Conservation (phyloP, 257 asterid genomes). For the Forsythia suspensa region DNA sequence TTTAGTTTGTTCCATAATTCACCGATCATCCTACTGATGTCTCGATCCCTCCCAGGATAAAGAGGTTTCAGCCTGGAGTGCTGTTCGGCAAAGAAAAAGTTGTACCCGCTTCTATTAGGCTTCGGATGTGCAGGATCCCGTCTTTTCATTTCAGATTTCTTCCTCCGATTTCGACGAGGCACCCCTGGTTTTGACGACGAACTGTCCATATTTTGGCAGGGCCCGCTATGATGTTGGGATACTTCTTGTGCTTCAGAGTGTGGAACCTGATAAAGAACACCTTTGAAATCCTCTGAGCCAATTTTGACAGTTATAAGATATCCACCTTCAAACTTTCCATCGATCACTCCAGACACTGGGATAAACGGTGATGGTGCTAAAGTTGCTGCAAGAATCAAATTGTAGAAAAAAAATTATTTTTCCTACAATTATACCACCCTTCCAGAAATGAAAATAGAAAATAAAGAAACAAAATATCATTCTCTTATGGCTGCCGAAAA, state of each 20-base stretch:
- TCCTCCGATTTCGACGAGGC: constrained; percentile 65
- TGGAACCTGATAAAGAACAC: constrained; percentile 71
- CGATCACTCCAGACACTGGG: constrained; percentile 67
- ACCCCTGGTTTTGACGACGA: constrained; percentile 29
- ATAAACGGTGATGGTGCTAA: constrained; percentile 34
- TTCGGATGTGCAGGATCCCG: constrained; percentile 89
- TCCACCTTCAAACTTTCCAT: constrained; percentile 87
- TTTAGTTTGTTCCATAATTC: constrained; percentile 78
- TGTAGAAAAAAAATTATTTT: not conserved
- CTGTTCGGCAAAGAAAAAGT: constrained; percentile 89
- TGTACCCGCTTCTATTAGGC: constrained; percentile 90
- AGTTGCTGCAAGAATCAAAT: constrained; percentile 28
- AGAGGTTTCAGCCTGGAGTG: constrained; percentile 72
- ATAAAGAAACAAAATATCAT: not conserved
- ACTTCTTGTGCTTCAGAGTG: constrained; percentile 16
- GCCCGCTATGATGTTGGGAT: constrained; percentile 19
- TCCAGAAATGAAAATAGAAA: not conserved
- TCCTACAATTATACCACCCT: not conserved
- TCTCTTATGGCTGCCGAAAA: not conserved
- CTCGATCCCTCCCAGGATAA: constrained; percentile 68
- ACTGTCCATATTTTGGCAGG: constrained; percentile 10
- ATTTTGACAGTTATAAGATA: constrained; percentile 73
- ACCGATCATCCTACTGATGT: constrained; percentile 84
- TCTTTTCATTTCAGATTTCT: constrained; percentile 66
- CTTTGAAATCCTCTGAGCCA: constrained; percentile 71